Evolutionary conservation across 2,329 filamentous ascomycete genomes (phyloP), one percentile per base, ranked within the genome.

Genomic region (Zasmidium citrigriseum): DNA sequence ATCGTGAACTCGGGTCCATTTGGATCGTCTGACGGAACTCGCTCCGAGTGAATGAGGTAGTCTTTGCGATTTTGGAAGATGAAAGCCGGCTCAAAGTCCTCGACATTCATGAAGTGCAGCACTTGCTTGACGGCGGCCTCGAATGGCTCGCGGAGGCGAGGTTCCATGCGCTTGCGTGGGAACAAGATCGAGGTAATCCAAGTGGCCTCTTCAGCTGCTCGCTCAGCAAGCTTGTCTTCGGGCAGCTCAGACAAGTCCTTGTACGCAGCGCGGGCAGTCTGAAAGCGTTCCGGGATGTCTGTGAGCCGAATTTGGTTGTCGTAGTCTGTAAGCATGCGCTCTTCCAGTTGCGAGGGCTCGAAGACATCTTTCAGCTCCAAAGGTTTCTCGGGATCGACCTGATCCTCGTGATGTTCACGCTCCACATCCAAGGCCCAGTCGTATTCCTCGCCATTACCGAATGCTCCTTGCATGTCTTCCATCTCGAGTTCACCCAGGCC

Each of bases 41-140:
- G 92, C 64, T 88, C 88, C 22, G 90, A 89, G 70, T 98, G 91
- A 57, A 99, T 96, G 46, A 99, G 83, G 71, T 98, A 99, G 73
- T 99, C 95, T 75, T 97, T 96, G 61, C 95, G 91, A 71, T 99
- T 95, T 74, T 97, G 93, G 75, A 97, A 97, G 67, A 99, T 95
- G 74, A 96, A 99, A 0, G 95, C 93, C 1, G 97, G 92, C 75
- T 99, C 95, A 67, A 93, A 91, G 66, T 96, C 91, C 64, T 98
- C 93, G 3, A 93, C 86, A 52, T 96, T 91, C 76, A 99, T 91
- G 72, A 98, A 97, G 69, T 97, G 91, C 41, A 99, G 83, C 11
- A 98, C 93, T 74, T 96, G 96, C 66, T 88, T 87, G 55, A 99
- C 88, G 4, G 93, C 90, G 68, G 90, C 90, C 69, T 90, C 87